Conservation (phyloP, 2,329 filamentous ascomycete genomes). For the Claviceps citrina region DNA sequence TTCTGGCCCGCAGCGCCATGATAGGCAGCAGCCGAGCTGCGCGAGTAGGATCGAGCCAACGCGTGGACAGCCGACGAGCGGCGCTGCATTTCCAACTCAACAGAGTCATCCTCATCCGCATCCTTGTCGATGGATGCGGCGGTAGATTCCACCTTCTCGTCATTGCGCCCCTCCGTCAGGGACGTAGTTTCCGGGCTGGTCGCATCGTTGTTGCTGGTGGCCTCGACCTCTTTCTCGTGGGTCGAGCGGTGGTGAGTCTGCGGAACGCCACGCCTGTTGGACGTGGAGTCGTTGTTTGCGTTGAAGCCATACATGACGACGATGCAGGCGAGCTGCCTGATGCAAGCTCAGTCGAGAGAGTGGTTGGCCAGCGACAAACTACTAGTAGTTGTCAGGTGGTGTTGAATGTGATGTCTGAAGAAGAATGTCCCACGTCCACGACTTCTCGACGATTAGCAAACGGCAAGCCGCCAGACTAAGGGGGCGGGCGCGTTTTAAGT, state of each 20-base stretch:
- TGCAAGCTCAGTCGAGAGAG: not conserved
- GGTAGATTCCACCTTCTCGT: conserved; percentile 16
- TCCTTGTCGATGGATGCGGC: conserved; percentile 17
- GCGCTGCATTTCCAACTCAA: conserved; percentile 30
- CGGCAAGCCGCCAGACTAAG: no score
- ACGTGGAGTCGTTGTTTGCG: conserved; percentile 34
- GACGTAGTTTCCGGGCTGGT: conserved; percentile 18
- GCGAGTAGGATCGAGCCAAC: conserved; percentile 41
- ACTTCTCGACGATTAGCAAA: no score
- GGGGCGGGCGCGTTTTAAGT: no score
- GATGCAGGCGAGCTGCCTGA: not conserved
- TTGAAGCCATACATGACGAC: conserved; percentile 13
- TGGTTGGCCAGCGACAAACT: not conserved
- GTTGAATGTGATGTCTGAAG: not conserved
- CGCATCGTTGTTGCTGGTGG: conserved; percentile 13
- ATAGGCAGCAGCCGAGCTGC: conserved; percentile 23
- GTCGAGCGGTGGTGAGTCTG: conserved; percentile 12
- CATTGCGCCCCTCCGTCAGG: conserved; percentile 20
- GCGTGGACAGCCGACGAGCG: conserved; percentile 37
- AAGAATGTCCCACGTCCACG: no score
- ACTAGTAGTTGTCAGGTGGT: not conserved
- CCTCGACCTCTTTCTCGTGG: conserved; percentile 14
- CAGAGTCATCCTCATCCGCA: conserved; percentile 7
- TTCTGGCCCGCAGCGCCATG: conserved; percentile 20
- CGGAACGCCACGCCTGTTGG: conserved; percentile 26